Evolutionary conservation across 2,329 filamentous ascomycete species (phyloP), one percentile per base, ranked within the genome.

Genomic region (Fonsecaea pedrosoi): DNA sequence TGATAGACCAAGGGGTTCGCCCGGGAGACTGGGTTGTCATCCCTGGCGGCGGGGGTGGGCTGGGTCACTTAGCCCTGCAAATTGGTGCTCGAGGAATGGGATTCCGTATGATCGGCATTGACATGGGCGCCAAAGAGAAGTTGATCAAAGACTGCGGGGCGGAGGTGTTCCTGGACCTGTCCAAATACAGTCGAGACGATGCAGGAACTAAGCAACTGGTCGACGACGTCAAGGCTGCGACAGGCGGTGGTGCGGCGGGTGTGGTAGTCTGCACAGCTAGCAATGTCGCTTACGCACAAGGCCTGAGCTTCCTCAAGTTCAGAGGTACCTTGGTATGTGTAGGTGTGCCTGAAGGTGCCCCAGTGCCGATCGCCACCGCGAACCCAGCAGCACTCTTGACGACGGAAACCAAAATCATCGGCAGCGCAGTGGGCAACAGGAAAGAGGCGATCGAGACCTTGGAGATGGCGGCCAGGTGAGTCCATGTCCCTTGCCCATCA

Each of bases 11-110:
- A 62, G 60, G 60, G n/a, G 60, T 37, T 30, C 60, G 60, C n/a
- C 82, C 84, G 1, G 87, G 88, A 4, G 82, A 88, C 57, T 88
- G 82, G 81, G 83, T 90, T 1, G 84, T 87, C 0, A 83, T 90
- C 45, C 80, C 83, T 50, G 85, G 86, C 34, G 86, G 86, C 0
- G 87, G 87, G 54, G 87, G 87, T 66, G 87, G 88, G 3, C 79
- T 90, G n/a, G 87, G 89, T 38, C 87, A 90, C 78, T 76, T 90
- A 9, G 87, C 85, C 1, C 81, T 83, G n/a, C 87, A 90, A 72
- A 84, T 89, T 61, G 86, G 85, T 7, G 78, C 81, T 38, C 77
- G 79, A n/a, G 88, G 84, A 2, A 88, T 90, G 81, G 87, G 85
- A 10, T 80, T 87, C 69, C 83, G 88, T 54, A 86, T 90, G 40